Base-by-base conservation (phyloP, 306 rosid species). In the cucumber (Cucumis sativus) region DNA sequence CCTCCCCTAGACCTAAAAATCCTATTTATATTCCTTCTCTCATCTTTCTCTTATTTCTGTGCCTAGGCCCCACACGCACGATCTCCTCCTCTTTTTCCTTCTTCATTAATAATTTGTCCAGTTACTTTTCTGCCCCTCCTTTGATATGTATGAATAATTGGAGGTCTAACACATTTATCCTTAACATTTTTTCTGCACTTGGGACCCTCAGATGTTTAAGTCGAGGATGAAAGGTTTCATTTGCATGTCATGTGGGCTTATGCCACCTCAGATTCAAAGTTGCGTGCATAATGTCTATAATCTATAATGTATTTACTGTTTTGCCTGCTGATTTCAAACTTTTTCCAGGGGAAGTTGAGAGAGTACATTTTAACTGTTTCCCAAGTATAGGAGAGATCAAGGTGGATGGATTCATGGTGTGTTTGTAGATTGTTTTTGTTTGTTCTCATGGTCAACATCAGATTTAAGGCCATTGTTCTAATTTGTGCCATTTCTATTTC, bases 301-400 rank as follows among this genome's bases (percentile, higher is more conserved):
- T 47, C 4, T 47, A 13, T 13, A 51, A 4, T 80, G 67, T 55
- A 23, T 28, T 14, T 65, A 47, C 8, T 77, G 17, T 23, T 76
- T 43, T 37, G 65, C 76, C 20, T 47, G 15, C 60, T 71, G 76
- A 30, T 40, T 30, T 16, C 76, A 71, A 80, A 81, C 58, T 40
- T 66, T 83, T 33, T 87, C 84, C 82, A 90, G 98, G 90, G 84
- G 83, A 89, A 69, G 82, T 89, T 75, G 94, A 88, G 89, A 84
- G 86, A 75, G 87, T 80, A 67, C 98, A 92, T 80, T 83, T 79
- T 54, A 47, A 64, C 57, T 84, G 89, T 84, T 85, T 89, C 81
- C 92, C 92, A 16, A 77, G 75, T 51, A 77, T 83, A 15, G 96
- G 96, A 80, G 88, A 89, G 83, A 88, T 92, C 79, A 85, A 79